Base-by-base conservation (phyloP, 73 alveolate genomes). In the Blepharisma stoltei region DNA sequence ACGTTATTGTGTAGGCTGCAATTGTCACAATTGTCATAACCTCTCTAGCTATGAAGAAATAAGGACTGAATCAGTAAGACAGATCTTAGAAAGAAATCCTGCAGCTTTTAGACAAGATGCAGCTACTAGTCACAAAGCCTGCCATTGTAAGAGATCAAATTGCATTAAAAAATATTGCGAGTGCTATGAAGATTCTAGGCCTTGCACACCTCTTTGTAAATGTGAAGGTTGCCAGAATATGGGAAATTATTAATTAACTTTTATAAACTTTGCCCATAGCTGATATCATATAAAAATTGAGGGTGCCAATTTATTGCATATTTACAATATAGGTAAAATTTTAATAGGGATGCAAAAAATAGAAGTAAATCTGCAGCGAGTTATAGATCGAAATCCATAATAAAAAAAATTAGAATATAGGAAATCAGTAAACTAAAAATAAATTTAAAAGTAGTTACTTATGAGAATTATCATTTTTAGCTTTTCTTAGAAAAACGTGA, bases 111-210 rank as follows among this genome's bases (percentile, higher is more conserved):
- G 73, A 9, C 48, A 14, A 18, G 73, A 60, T 60, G 23, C 23
- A 18, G 14, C 73, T 14, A 60, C 73, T 8, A 60, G 46, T 20
- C 23, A 60, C 23, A 60, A 78, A 6, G 82, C 83, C 25, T 78
- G 86, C 45, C 54, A 78, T 68, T 78, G 86, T 71, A 38, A 69
- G 27, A 68, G 83, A 27, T 68, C 84, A 67, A 82, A 71, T 8
- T 78, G 86, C 46, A 68, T 45, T 25, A 78, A 78, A 25, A 78
- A 67, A 82, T 78, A 78, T 47, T 78, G 86, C 45, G 86, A 78
- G 41, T 78, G 86, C 67, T 27, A 55, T 6, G 86, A 76, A 21
- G 78, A 65, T 7, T 66, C 70, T 20, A 37, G 86, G 47, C 25
- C 78, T 7, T 78, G 86, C 78, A 67, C 86, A 1, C 38, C 68